Conservation (phyloP, 257 asterid genomes). For the Solanum bulbocastanum region DNA sequence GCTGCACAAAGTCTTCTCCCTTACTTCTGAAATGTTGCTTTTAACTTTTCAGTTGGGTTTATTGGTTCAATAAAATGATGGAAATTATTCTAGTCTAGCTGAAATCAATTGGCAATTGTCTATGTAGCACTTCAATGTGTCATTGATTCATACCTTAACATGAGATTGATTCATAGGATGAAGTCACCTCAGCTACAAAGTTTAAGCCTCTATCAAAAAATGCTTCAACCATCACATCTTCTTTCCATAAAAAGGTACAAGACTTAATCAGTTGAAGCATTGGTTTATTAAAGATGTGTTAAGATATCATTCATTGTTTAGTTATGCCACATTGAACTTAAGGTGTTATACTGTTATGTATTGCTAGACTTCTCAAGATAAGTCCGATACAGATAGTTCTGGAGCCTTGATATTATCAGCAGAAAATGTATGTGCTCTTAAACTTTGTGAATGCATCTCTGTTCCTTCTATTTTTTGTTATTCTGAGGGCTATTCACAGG, state of each 20-base stretch:
- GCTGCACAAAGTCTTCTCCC: background rate
- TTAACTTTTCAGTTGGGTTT: background rate
- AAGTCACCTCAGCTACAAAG: constrained; percentile 25
- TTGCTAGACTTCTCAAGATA: constrained; percentile 8
- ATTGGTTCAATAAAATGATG: background rate
- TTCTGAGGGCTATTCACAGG: background rate
- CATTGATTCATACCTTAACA: background rate
- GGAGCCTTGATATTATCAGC: constrained; percentile 5
- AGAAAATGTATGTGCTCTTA: constrained; percentile 10
- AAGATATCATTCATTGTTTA: background rate
- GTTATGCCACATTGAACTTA: background rate
- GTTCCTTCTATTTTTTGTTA: background rate
- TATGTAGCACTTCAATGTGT: background rate
- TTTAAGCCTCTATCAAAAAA: constrained; percentile 14
- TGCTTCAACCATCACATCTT: constrained; percentile 25
- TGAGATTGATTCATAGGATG: constrained; percentile 1
- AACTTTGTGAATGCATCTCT: background rate
- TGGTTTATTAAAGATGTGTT: background rate
- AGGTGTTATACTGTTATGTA: background rate
- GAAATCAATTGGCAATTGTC: background rate
- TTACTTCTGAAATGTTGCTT: background rate
- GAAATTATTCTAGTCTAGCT: background rate
- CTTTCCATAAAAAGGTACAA: constrained; percentile 38
- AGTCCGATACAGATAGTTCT: constrained; percentile 10
- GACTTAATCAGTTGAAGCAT: background rate